These are phyloP conservation scores for Exophiala bonariae DNA, from an alignment of 2,329 filamentous ascomycete genomes.

Conservation along the genomic window DNA sequence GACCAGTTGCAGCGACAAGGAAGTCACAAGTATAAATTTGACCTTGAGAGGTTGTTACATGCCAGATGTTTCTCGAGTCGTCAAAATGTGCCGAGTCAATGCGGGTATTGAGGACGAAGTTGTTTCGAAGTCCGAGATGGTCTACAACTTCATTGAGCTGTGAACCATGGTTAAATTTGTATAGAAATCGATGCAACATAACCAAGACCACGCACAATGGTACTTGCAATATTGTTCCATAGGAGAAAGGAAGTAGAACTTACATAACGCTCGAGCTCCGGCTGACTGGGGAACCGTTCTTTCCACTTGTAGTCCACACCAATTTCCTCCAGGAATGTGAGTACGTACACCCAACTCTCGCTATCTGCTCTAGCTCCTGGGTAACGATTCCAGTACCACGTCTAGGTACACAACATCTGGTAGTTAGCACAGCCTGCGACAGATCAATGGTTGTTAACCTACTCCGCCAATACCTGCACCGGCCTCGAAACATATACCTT, in stretches of 20 bases:
- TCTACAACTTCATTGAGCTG: slow-evolving; percentile 12
- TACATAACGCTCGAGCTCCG: slow-evolving; percentile 42
- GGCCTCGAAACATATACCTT: background rate
- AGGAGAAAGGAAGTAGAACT: slow-evolving; percentile 31
- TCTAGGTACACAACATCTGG: slow-evolving; percentile 7
- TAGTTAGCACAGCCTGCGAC: too few species aligned
- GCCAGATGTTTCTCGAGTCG: slow-evolving; percentile 36
- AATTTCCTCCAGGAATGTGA: slow-evolving; percentile 47
- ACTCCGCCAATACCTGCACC: background rate
- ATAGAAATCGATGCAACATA: background rate
- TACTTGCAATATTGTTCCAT: too few species aligned
- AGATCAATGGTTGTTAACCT: background rate
- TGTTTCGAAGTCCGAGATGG: slow-evolving; percentile 5
- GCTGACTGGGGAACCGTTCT: slow-evolving; percentile 24
- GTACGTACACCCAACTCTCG: slow-evolving; percentile 47
- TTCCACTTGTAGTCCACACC: slow-evolving; percentile 35
- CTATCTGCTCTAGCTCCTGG: slow-evolving; percentile 32
- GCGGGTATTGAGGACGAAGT: slow-evolving; percentile 21
- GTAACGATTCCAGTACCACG: slow-evolving; percentile 38
- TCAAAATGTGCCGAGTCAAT: slow-evolving; percentile 35
- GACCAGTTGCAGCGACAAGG: slow-evolving; percentile 31
- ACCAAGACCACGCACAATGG: too few species aligned
- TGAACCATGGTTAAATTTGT: background rate
- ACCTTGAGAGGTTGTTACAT: slow-evolving; percentile 38
- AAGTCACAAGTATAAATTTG: slow-evolving; percentile 13